Percentiles rank a stretch among this genome's conserved stretches.
Conservation (phyloP, 2,329 filamentous ascomycete species). For the Aspergillus sp. region DNA sequence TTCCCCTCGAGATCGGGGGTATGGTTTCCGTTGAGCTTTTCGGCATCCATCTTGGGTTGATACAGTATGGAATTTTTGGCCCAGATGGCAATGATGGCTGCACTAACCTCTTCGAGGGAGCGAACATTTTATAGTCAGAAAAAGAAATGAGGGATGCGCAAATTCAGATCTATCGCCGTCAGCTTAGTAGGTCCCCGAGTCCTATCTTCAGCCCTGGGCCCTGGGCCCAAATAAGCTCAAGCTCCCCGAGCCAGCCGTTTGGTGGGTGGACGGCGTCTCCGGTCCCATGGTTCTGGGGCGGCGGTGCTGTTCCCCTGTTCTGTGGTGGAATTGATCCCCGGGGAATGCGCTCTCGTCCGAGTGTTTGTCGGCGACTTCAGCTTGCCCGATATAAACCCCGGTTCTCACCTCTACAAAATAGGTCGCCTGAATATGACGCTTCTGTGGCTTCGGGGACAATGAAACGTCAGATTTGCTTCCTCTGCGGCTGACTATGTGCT, state of each 20-base stretch:
- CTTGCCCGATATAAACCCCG: background rate
- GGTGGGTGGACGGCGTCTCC: background rate
- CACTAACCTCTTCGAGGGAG: background rate
- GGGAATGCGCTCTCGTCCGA: too few relatives aligned
- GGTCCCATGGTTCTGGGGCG: background rate
- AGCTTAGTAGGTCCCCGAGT: background rate
- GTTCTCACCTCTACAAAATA: too few relatives aligned
- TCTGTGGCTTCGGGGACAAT: too few relatives aligned
- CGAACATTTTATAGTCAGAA: background rate
- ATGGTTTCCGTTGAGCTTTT: background rate
- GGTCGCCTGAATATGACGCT: too few relatives aligned
- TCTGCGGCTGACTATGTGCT: too few relatives aligned
- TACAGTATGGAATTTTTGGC: background rate
- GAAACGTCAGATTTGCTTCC: too few relatives aligned
- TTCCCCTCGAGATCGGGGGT: constrained; percentile 29
- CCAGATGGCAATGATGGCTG: background rate
- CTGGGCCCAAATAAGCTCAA: background rate
- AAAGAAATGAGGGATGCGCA: background rate
- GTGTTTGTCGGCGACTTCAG: background rate
- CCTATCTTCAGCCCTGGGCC: background rate
- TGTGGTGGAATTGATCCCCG: background rate
- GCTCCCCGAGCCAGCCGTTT: background rate
- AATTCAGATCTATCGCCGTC: background rate
- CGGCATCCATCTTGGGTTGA: background rate
- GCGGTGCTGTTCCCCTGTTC: background rate